These are phyloP conservation scores for Botrytis porri DNA, from an alignment of 2,329 filamentous ascomycete genomes.

Conservation along the genomic window DNA sequence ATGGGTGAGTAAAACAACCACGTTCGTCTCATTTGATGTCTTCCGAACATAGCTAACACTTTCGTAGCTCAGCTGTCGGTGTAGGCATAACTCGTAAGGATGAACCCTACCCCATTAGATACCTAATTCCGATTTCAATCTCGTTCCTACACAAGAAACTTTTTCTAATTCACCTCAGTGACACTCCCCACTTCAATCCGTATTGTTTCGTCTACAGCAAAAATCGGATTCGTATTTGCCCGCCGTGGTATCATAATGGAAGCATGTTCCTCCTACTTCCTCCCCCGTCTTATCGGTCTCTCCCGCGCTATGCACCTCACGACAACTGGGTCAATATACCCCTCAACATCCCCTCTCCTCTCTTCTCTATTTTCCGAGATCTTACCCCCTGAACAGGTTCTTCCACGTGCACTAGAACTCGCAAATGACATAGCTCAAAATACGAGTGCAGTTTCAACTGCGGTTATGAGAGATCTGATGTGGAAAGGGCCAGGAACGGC, in stretches of 20 bases:
- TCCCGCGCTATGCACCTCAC: constrained; percentile 61
- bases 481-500: constrained; percentile 56
- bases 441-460: constrained; percentile 60
- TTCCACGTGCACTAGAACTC: constrained; percentile 62
- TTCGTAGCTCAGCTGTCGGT: background rate
- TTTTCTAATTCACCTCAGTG: constrained; percentile 43
- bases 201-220: constrained; percentile 54
- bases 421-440: constrained; percentile 66
- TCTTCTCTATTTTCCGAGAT: constrained; percentile 65
- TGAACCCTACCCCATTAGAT: background rate
- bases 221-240: constrained; percentile 72
- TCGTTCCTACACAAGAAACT: too few species aligned
- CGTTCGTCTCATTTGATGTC: too few species aligned
- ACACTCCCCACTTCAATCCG: constrained; percentile 54
- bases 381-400: constrained; percentile 56
- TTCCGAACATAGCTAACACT: background rate
- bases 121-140: background rate
- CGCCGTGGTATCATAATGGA: constrained; percentile 70
- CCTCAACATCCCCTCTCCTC: constrained; percentile 49
- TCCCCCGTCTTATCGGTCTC: constrained; percentile 66
- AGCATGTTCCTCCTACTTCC: constrained; percentile 67
- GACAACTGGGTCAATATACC: constrained; percentile 64
- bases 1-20: constrained; percentile 41
- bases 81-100: constrained; percentile 14
- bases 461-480: constrained; percentile 71